phyloP scores from a whole-genome alignment of 2,329 filamentous ascomycete genomes.

The Claviceps cyperi region DNA sequence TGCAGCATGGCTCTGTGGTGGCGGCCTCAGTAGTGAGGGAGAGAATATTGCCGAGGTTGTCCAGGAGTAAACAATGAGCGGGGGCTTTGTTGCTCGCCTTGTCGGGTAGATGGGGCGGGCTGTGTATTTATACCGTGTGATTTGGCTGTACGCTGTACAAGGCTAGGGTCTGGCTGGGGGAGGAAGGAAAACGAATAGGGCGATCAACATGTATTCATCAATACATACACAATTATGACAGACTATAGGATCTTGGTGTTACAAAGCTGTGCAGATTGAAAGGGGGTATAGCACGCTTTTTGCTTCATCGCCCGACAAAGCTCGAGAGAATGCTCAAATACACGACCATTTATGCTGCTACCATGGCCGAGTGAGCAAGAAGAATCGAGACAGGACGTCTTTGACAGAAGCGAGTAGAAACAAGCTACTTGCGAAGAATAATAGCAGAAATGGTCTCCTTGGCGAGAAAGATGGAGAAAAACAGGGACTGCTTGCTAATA shows the following conservation, averaged over 20 bases:
- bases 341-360: neutral
- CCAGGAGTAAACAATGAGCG: constrained; percentile 1
- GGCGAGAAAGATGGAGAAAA: neutral
- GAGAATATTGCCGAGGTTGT: constrained; percentile 44
- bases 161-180: neutral
- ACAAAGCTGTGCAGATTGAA: neutral
- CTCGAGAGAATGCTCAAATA: neutral
- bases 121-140: neutral
- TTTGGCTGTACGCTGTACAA: neutral
- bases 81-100: neutral
- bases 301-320: neutral
- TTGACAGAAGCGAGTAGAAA: neutral
- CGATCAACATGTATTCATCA: neutral
- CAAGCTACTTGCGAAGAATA: neutral
- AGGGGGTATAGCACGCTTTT: neutral
- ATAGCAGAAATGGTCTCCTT: neutral
- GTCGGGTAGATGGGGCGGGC: neutral
- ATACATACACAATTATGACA: neutral
- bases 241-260: neutral
- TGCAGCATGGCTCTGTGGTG: constrained; percentile 70
- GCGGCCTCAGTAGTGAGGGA: constrained; percentile 65
- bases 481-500: neutral
- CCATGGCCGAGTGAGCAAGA: neutral
- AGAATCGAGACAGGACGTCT: neutral
- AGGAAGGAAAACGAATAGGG: neutral